Evolutionary conservation across 2,329 filamentous ascomycete genomes (phyloP).

Genomic region (Escovopsis sp.): DNA sequence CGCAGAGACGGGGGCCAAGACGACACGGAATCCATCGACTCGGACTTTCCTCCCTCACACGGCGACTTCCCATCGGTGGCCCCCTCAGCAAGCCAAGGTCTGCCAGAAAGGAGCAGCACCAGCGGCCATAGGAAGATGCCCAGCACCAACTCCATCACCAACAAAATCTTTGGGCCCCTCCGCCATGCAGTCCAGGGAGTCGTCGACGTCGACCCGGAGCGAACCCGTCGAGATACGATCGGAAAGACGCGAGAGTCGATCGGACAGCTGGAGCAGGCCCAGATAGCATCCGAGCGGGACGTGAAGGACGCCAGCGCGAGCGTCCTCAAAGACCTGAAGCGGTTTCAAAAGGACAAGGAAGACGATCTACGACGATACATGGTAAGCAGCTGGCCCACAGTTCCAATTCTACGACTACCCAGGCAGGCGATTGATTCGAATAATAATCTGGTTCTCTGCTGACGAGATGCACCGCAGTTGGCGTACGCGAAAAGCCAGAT

Average conservation of each 20-base stretch:
- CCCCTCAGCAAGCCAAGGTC: conserved; percentile 61
- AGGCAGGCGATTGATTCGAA: neutral
- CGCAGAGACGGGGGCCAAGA: conserved; percentile 47
- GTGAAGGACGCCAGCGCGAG: conserved; percentile 85
- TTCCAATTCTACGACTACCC: neutral
- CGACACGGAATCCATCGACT: conserved; percentile 84
- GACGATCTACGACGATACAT: conserved; percentile 88
- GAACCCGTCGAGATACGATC: conserved; percentile 82
- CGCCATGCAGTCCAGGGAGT: conserved; percentile 94
- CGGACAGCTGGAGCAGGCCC: conserved; percentile 73
- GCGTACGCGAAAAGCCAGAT: conserved; percentile 87
- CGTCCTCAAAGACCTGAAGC: conserved; percentile 75
- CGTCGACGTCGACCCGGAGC: conserved; percentile 88
- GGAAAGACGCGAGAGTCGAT: conserved; percentile 90
- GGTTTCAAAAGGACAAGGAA: conserved; percentile 93
- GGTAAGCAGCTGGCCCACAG: conserved; percentile 42
- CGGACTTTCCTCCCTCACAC: conserved; percentile 85
- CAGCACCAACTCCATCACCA: conserved; percentile 81
- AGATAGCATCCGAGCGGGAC: conserved; percentile 76
- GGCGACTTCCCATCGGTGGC: conserved; percentile 49
- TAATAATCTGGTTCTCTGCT: neutral
- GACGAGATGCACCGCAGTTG: conserved; percentile 39
- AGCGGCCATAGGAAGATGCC: conserved; percentile 59
- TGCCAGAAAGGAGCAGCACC: conserved; percentile 38
- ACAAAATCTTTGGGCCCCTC: conserved; percentile 87